Evolutionary conservation across 202 grass and related monocot species (phyloP).

Genomic region (Bolboschoenoplectus hybrid): DNA sequence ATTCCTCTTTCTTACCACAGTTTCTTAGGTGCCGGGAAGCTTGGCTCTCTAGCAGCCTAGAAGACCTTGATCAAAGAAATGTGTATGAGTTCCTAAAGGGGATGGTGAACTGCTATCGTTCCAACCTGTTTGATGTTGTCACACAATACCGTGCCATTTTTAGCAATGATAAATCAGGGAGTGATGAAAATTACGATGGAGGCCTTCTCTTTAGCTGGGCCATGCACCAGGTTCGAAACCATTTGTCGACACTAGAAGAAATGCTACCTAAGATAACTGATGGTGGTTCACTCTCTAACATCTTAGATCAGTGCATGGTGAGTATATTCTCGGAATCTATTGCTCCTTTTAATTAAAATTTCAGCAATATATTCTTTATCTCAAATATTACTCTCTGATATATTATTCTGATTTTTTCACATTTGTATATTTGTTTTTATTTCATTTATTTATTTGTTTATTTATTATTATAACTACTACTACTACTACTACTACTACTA

Average conservation of each 20-base stretch:
- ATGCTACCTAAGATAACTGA: slow-evolving; percentile 95
- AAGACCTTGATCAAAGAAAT: slow-evolving; percentile 91
- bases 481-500: not conserved
- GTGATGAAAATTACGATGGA: slow-evolving; percentile 83
- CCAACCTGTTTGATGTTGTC: slow-evolving; percentile 94
- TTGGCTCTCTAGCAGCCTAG: slow-evolving; percentile 85
- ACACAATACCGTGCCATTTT: slow-evolving; percentile 98
- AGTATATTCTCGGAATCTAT: slow-evolving; percentile 37
- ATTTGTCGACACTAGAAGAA: slow-evolving; percentile 75
- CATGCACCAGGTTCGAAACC: slow-evolving; percentile 92
- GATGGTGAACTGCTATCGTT: slow-evolving; percentile 85
- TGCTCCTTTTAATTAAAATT: slow-evolving; percentile 29
- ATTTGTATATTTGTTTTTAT: not conserved
- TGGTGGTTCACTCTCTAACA: slow-evolving; percentile 85
- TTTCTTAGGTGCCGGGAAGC: slow-evolving; percentile 98
- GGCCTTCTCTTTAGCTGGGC: slow-evolving; percentile 97
- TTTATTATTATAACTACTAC: not conserved
- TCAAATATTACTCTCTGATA: not conserved
- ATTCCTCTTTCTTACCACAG: slow-evolving; percentile 46
- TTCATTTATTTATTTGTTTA: slow-evolving; percentile 11
- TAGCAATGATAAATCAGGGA: slow-evolving; percentile 97
- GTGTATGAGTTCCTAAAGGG: slow-evolving; percentile 89
- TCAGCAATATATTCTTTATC: slow-evolving; percentile 3
- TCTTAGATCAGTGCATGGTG: slow-evolving; percentile 94
- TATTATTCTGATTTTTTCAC: slow-evolving; percentile 21